Conservation (phyloP, 2,329 filamentous ascomycete genomes). For the Stagonosporopsis tanaceti region DNA sequence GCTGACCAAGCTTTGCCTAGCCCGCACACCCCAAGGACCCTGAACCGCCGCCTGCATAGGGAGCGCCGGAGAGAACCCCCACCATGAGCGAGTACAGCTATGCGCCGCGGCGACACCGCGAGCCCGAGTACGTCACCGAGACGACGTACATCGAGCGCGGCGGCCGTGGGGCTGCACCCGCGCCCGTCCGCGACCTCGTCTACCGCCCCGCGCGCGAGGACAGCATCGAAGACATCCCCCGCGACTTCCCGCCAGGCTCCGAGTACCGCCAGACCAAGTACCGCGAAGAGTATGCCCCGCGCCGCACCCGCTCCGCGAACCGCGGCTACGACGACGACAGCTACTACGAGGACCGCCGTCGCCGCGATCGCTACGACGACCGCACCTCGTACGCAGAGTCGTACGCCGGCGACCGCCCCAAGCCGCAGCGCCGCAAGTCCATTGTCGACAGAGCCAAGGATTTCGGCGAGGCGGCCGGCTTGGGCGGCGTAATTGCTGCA, state of each 20-base stretch:
- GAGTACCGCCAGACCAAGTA: conserved; percentile 57
- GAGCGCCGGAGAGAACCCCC: conserved; percentile 21
- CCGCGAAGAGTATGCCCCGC: conserved; percentile 58
- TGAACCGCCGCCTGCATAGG: conserved; percentile 18
- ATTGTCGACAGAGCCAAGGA: conserved; percentile 65
- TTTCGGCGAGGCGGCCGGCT: conserved; percentile 64
- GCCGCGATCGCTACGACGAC: conserved; percentile 49
- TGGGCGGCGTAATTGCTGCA: conserved; percentile 62
- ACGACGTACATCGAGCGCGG: conserved; percentile 61
- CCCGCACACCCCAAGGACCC: conserved; percentile 22
- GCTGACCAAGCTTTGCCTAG: conserved; percentile 27
- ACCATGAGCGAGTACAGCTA: conserved; percentile 60
- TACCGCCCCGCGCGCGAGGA: conserved; percentile 70
- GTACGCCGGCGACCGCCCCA: conserved; percentile 51
- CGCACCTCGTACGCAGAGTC: conserved; percentile 57
- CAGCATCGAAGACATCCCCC: conserved; percentile 84
- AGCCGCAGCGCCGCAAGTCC: conserved; percentile 60
- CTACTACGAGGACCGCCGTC: conserved; percentile 45
- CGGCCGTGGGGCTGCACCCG: conserved; percentile 51
- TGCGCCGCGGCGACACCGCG: conserved; percentile 58
- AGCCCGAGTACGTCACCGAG: conserved; percentile 60
- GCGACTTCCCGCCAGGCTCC: conserved; percentile 78
- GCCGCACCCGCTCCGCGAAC: conserved; percentile 71
- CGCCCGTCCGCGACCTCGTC: conserved; percentile 57
- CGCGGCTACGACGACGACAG: conserved; percentile 64